phyloP scores from a whole-genome alignment of 208 protist species.

The Wallacemonas collosoma region DNA sequence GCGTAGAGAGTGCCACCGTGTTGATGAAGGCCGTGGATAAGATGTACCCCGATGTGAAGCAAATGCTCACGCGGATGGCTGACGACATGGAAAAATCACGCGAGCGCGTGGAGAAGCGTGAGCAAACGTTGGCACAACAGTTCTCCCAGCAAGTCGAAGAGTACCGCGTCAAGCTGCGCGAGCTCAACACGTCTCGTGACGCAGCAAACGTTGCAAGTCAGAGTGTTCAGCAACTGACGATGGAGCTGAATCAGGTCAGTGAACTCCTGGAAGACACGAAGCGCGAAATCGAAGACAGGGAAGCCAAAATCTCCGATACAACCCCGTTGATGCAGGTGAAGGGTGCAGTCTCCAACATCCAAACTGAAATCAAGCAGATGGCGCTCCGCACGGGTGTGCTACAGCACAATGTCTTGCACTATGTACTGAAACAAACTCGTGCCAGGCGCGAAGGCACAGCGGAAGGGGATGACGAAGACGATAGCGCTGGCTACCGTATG shows the following conservation, averaged over 20 bases:
- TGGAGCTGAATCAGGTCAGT: conserved; percentile 89
- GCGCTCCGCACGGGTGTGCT: conserved; percentile 87
- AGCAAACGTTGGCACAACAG: conserved; percentile 89
- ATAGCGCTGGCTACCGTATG: neutral
- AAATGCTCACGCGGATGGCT: conserved; percentile 76
- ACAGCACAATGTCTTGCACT: conserved; percentile 88
- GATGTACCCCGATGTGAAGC: conserved; percentile 90
- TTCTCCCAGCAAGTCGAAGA: conserved; percentile 90
- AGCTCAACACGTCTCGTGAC: conserved; percentile 82
- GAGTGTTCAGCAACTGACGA: conserved; percentile 86
- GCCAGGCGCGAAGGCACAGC: conserved; percentile 52
- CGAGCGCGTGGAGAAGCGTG: conserved; percentile 90
- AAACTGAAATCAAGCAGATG: conserved; percentile 90
- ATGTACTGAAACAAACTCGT: conserved; percentile 81
- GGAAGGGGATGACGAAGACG: conserved; percentile 16
- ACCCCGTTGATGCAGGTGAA: conserved; percentile 91
- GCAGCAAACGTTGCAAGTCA: conserved; percentile 76
- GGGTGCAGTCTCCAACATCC: conserved; percentile 83
- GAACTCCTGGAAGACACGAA: conserved; percentile 87
- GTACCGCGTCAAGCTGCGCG: conserved; percentile 86
- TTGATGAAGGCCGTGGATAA: conserved; percentile 87
- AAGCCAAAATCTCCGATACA: conserved; percentile 88
- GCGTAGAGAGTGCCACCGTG: conserved; percentile 77
- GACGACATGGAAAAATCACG: conserved; percentile 88
- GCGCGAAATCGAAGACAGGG: conserved; percentile 81